These are phyloP conservation scores for Auriscalpium orientale DNA, from an alignment of 768 basidiomycete genomes.

Conservation along the genomic window DNA sequence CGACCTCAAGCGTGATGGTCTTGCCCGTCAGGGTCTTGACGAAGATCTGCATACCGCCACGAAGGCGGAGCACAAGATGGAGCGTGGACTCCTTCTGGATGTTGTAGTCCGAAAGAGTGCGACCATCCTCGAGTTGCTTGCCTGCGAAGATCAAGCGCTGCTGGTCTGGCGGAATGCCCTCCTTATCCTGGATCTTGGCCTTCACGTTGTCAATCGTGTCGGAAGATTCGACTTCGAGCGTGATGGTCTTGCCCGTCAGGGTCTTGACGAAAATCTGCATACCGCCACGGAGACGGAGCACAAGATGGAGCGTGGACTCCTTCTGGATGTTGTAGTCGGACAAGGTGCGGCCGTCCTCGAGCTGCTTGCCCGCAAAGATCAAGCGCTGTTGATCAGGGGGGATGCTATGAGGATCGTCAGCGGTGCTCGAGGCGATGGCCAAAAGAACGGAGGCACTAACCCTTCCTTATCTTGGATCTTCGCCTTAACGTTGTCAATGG, in stretches of 20 bases:
- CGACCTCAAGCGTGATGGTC: constrained; percentile 86
- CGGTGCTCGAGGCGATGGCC: not conserved
- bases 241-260: constrained; percentile 84
- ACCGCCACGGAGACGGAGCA: constrained; percentile 34
- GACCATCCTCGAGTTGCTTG: constrained; percentile 92
- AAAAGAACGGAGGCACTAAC: constrained; percentile 28
- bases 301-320: constrained; percentile 52
- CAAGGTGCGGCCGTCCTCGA: constrained; percentile 74
- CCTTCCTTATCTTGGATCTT: constrained; percentile 90
- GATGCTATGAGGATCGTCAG: constrained; percentile 36
- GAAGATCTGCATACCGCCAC: constrained; percentile 70
- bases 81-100: constrained; percentile 72
- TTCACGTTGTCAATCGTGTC: constrained; percentile 75
- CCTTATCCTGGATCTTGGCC: constrained; percentile 83
- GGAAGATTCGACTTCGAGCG: constrained; percentile 77
- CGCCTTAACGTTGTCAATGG: constrained; percentile 65
- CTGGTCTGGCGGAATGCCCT: constrained; percentile 83
- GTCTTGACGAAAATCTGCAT: constrained; percentile 92
- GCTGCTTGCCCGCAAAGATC: constrained; percentile 79
- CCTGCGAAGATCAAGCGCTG: constrained; percentile 96
- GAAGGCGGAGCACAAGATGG: constrained; percentile 41
- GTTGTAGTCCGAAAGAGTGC: constrained; percentile 84
- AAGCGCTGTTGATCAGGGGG: constrained; percentile 75
- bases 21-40: constrained; percentile 86
- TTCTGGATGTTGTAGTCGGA: constrained; percentile 66